Conservation (phyloP, 2,329 filamentous ascomycete species). For the Berkeleyomyces basicola region DNA sequence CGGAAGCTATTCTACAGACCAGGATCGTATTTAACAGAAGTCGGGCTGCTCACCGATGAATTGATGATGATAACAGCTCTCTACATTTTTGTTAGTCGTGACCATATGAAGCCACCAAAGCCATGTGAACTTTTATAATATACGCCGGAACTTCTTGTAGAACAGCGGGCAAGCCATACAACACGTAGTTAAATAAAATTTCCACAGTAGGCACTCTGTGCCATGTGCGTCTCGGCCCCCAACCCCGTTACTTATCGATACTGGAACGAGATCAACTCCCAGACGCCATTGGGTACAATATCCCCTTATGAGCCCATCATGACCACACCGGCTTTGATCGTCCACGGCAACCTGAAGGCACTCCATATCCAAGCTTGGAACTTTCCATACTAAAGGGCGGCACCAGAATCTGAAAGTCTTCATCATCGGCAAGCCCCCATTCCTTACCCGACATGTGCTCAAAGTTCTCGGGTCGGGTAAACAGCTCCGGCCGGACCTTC, state of each 20-base stretch:
- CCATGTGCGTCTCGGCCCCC: no score
- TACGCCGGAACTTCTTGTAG: background rate
- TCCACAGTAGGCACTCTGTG: no score
- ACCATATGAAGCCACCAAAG: background rate
- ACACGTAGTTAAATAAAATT: no score
- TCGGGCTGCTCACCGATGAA: constrained; percentile 7
- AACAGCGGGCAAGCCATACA: no score
- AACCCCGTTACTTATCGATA: no score
- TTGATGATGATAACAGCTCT: constrained; percentile 4
- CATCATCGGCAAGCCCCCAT: constrained; percentile 8
- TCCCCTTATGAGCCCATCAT: background rate
- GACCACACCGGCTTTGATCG: constrained; percentile 13
- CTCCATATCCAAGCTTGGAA: constrained; percentile 8
- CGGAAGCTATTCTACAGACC: constrained; percentile 6
- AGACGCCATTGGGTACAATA: no score
- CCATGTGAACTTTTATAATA: background rate
- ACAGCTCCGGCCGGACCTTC: constrained; percentile 12
- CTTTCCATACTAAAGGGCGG: constrained; percentile 11
- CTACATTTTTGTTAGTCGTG: background rate
- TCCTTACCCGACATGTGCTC: constrained; percentile 12
- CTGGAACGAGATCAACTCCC: no score
- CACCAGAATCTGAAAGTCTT: constrained; percentile 11
- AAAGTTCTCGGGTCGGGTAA: constrained; percentile 10
- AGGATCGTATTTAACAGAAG: constrained; percentile 10
- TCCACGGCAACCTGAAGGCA: constrained; percentile 10